Percentiles rank a stretch among this genome's conserved stretches.
phyloP scores from a whole-genome alignment of 2,329 filamentous ascomycete genomes.

The Diaporthe citri region DNA sequence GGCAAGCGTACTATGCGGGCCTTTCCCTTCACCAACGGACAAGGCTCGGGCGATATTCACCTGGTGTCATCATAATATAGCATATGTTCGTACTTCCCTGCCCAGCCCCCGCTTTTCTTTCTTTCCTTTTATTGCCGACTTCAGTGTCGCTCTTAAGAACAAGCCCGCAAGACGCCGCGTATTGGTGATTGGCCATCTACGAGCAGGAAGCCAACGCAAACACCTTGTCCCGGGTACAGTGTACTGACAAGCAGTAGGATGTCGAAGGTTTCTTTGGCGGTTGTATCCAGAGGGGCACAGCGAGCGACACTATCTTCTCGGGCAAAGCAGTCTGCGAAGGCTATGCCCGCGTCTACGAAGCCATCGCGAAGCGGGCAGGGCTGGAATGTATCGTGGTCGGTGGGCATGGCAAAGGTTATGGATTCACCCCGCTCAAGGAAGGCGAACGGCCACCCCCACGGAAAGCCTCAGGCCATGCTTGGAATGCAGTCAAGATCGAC shows the following conservation, averaged over 20 bases:
- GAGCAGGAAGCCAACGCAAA: no score
- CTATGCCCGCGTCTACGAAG: constrained; percentile 85
- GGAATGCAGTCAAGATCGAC: constrained; percentile 93
- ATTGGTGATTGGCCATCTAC: not conserved
- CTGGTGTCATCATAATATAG: constrained; percentile 95
- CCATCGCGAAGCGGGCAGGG: constrained; percentile 82
- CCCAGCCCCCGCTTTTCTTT: not conserved
- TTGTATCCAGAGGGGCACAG: constrained; percentile 74
- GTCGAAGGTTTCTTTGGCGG: constrained; percentile 82
- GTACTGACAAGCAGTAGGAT: constrained; percentile 53
- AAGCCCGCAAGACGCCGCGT: not conserved
- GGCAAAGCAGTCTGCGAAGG: constrained; percentile 93
- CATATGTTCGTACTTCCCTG: constrained; percentile 68
- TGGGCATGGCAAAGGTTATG: constrained; percentile 90
- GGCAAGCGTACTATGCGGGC: constrained; percentile 80
- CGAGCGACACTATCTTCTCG: constrained; percentile 78
- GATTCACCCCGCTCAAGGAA: constrained; percentile 72
- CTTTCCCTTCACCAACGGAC: constrained; percentile 86
- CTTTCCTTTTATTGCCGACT: not conserved
- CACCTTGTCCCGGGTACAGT: not conserved
- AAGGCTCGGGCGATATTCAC: constrained; percentile 94
- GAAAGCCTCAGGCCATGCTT: constrained; percentile 79
- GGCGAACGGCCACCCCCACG: constrained; percentile 76
- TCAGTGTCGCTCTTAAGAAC: not conserved
- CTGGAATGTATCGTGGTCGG: constrained; percentile 80